Evolutionary conservation across 2,329 filamentous ascomycete species (phyloP).

Genomic region (Diplodia corticola): DNA sequence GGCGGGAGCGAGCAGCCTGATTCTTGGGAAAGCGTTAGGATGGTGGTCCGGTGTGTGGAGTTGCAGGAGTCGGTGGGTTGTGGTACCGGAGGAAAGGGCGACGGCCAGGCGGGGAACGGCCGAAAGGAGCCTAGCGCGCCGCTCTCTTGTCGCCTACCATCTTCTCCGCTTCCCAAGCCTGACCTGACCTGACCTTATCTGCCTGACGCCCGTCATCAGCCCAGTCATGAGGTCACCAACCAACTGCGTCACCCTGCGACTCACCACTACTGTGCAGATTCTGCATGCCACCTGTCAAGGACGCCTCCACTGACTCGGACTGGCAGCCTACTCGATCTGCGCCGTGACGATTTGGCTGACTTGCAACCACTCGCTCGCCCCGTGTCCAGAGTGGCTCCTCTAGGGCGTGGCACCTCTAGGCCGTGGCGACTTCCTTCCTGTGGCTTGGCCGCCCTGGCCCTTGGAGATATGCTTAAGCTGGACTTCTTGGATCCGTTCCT

Average conservation of each 20-base stretch:
- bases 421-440: background rate
- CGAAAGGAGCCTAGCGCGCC: background rate
- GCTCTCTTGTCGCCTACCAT: background rate
- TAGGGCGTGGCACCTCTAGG: background rate
- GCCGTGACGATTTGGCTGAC: background rate
- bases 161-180: too few species aligned
- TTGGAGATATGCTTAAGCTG: background rate
- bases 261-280: background rate
- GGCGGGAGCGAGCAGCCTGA: background rate
- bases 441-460: background rate
- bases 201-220: conserved; percentile 12
- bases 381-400: too few species aligned
- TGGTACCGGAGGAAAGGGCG: conserved; percentile 2
- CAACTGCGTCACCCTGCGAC: background rate
- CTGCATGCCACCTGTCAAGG: conserved; percentile 2
- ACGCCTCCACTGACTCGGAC: background rate
- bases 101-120: background rate
- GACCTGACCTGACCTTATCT: conserved; percentile 18
- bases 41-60: background rate
- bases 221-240: background rate
- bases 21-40: background rate
- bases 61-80: background rate
- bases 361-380: background rate
- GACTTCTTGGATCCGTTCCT: background rate
- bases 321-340: background rate